Conservation (phyloP, 2,329 filamentous ascomycete species). For the Cladophialophora yegresii region DNA sequence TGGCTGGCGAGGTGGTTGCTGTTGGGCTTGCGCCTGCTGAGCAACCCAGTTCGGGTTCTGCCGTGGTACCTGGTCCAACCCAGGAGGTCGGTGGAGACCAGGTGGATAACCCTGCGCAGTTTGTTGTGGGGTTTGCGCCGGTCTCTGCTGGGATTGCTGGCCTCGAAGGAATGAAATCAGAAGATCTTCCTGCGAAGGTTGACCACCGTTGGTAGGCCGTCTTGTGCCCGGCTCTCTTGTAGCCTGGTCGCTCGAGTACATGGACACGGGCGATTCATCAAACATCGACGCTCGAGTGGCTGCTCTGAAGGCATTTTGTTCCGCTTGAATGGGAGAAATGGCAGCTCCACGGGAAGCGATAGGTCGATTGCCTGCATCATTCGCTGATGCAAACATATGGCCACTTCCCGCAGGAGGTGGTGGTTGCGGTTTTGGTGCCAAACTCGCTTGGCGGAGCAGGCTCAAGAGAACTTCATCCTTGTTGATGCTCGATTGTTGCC, state of each 20-base stretch:
- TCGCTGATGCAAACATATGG: conserved; percentile 17
- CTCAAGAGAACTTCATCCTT: conserved; percentile 35
- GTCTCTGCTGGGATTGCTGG: conserved; percentile 43
- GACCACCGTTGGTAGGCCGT: conserved; percentile 44
- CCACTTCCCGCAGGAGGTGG: conserved; percentile 17
- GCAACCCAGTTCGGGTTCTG: conserved; percentile 37
- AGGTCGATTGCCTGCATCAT: conserved; percentile 17
- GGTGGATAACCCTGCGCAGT: conserved; percentile 37
- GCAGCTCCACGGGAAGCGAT: conserved; percentile 16
- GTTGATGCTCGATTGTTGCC: conserved; percentile 31
- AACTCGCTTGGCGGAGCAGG: conserved; percentile 33
- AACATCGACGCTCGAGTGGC: conserved; percentile 38
- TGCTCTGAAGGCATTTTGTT: conserved; percentile 24
- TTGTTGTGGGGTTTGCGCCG: conserved; percentile 41
- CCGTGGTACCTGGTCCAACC: conserved; percentile 46
- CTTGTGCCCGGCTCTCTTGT: conserved; percentile 40
- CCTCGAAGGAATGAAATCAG: conserved; percentile 28
- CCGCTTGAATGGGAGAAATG: conserved; percentile 21
- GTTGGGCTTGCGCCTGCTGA: conserved; percentile 22
- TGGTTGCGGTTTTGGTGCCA: conserved; percentile 34
- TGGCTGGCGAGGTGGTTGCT: conserved; percentile 24
- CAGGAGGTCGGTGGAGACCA: conserved; percentile 48
- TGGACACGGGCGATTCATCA: conserved; percentile 50
- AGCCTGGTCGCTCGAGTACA: conserved; percentile 40
- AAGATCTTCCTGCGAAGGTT: conserved; percentile 45